These are phyloP conservation scores for Dacryopinax spathularia DNA, from an alignment of 768 basidiomycete species.

Conservation along the genomic window DNA sequence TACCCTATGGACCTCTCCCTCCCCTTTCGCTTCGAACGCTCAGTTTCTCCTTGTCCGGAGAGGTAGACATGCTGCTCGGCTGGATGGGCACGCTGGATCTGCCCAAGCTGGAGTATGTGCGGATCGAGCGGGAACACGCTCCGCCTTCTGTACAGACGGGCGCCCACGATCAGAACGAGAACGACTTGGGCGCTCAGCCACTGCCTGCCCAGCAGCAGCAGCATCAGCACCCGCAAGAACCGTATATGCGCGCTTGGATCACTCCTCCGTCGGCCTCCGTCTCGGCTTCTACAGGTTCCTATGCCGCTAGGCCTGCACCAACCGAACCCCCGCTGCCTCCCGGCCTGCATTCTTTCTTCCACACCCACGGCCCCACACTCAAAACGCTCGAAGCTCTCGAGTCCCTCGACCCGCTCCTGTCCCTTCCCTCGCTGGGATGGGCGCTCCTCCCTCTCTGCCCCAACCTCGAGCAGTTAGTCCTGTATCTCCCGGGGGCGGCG, in stretches of 20 bases:
- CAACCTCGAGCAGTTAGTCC: not conserved
- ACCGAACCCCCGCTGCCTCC: not conserved
- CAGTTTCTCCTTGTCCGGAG: not conserved
- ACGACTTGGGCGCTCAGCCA: no score
- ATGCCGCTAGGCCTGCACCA: not conserved
- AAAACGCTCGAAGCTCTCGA: not conserved
- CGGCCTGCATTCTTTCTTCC: not conserved
- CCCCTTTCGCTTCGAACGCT: not conserved
- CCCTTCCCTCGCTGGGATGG: not conserved
- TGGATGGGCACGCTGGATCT: not conserved
- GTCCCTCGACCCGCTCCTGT: not conserved
- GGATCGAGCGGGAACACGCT: not conserved
- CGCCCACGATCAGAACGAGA: not conserved
- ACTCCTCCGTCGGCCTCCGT: not conserved
- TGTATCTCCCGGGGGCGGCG: not conserved
- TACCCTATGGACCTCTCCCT: not conserved
- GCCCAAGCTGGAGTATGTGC: not conserved
- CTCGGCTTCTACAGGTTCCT: not conserved
- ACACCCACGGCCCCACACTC: not conserved
- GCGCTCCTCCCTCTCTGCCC: not conserved
- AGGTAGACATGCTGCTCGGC: not conserved
- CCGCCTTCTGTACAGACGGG: not conserved
- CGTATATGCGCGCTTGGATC: not conserved
- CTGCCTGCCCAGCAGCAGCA: no score
- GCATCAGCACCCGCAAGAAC: no score